Evolutionary conservation across 345 rosid species (phyloP).

Genomic region (Conringia planisiliqua): DNA sequence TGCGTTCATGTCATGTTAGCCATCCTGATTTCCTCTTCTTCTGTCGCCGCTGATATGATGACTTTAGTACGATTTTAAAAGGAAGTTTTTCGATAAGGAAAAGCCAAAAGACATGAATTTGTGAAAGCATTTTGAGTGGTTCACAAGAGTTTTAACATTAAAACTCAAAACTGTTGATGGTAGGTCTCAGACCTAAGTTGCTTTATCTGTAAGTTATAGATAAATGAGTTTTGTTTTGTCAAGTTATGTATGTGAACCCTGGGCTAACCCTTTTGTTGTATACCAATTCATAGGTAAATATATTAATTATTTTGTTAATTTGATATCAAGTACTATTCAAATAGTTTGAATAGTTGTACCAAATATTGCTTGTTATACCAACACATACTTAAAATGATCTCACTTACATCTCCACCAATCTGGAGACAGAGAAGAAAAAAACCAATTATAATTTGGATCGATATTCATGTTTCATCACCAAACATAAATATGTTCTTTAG

Average conservation of each 20-base stretch:
- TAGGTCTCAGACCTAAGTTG: conserved; percentile 17
- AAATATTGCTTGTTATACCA: too few species aligned
- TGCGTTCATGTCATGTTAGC: conserved; percentile 52
- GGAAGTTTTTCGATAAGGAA: not conserved
- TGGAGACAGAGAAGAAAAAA: too few species aligned
- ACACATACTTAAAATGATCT: too few species aligned
- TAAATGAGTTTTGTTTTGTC: conserved; percentile 22
- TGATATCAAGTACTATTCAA: too few species aligned
- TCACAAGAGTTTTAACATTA: not conserved
- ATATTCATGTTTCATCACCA: too few species aligned
- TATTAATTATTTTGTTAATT: too few species aligned
- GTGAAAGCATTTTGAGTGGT: not conserved
- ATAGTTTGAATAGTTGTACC: too few species aligned
- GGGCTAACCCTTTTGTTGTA: conserved; percentile 18
- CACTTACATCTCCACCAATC: too few species aligned
- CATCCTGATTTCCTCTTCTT: conserved; percentile 90
- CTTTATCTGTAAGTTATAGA: conserved; percentile 17
- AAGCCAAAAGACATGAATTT: not conserved
- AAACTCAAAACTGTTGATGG: conserved; percentile 26
- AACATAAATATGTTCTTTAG: too few species aligned
- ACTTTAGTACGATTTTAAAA: not conserved
- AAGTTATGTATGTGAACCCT: conserved; percentile 18
- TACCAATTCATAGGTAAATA: not conserved
- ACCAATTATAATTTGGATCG: too few species aligned
- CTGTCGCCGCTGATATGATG: conserved; percentile 33